Base-by-base conservation (phyloP, 257 asterid species). In the Paulownia fortunei region DNA sequence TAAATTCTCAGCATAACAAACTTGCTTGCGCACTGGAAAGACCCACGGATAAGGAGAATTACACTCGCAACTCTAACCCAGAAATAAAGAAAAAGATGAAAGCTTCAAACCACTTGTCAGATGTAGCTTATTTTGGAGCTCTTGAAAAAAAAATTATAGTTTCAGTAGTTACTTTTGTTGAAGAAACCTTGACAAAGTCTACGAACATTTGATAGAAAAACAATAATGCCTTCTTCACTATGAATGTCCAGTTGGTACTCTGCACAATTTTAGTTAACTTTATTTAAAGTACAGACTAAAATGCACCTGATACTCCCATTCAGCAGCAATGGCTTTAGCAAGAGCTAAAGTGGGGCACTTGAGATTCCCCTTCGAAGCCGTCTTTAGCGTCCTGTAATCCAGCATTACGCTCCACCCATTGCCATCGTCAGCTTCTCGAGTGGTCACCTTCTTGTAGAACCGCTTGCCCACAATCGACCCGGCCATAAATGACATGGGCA, bases 251-350 rank as follows among this genome's bases (percentile, higher is more conserved):
- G n/a, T n/a, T n/a, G n/a, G n/a, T n/a, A n/a, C n/a, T n/a, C n/a
- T n/a, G n/a, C n/a, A n/a, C n/a, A n/a, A n/a, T n/a, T n/a, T n/a
- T n/a, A n/a, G n/a, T n/a, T n/a, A n/a, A n/a, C n/a, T n/a, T n/a
- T n/a, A n/a, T n/a, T n/a, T n/a, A n/a, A 46, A 59, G 69, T 56
- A 46, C 41, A 58, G 68, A 52, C 41, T 21, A 3, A 8, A 56
- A 65, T 13, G 83, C 79, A 92, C 98, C 97, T 94, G 98, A 80
- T 68, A 94, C 62, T 92, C 97, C 97, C 98, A 94, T 81, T 94
- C 98, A 79, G 97, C 97, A 59, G 97, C 97, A 82, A 94, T 86
- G 46, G 98, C 97, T 49, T 88, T 87, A 51, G 98, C 98, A 36
- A 94, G 97, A 77, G 89, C 85, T 26, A 78, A 84, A 66, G 92